Evolutionary conservation across 805 yeast species (phyloP).

Genomic region (Candida coquimbonensis): DNA sequence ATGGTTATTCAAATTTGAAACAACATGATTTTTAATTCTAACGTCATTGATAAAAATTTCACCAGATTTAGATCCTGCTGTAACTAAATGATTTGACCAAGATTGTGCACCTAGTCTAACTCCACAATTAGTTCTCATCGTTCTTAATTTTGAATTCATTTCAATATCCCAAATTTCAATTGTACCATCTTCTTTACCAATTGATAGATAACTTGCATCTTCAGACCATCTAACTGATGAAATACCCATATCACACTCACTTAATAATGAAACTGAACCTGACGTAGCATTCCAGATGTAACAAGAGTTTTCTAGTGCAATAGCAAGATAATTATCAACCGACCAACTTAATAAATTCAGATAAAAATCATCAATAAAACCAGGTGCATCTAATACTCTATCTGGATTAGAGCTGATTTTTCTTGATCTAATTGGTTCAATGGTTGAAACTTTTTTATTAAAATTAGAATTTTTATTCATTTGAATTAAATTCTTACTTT

Average conservation of each 20-base stretch:
- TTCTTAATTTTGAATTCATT: slow-evolving; percentile 61
- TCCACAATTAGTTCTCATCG: slow-evolving; percentile 62
- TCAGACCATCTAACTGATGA: slow-evolving; percentile 85
- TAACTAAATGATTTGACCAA: slow-evolving; percentile 76
- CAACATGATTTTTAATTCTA: slow-evolving; percentile 70
- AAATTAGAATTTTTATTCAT: slow-evolving; percentile 18
- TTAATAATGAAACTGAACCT: slow-evolving; percentile 66
- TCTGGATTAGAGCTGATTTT: slow-evolving; percentile 85
- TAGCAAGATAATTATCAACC: slow-evolving; percentile 68
- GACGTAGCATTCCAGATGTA: slow-evolving; percentile 89
- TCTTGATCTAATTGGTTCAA: slow-evolving; percentile 63
- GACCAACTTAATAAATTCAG: slow-evolving; percentile 88
- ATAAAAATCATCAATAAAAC: slow-evolving; percentile 87
- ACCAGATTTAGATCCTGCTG: slow-evolving; percentile 87
- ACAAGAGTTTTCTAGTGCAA: slow-evolving; percentile 77
- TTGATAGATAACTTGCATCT: slow-evolving; percentile 78
- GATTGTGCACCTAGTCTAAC: slow-evolving; percentile 77
- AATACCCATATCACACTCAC: slow-evolving; percentile 52
- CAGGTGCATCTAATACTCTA: slow-evolving; percentile 93
- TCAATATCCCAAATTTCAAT: slow-evolving; percentile 94
- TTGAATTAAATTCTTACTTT: slow-evolving; percentile 19
- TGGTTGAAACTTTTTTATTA: slow-evolving; percentile 29
- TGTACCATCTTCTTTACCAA: slow-evolving; percentile 78
- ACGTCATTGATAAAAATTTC: slow-evolving; percentile 85
- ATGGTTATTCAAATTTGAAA: slow-evolving; percentile 55